Base-by-base conservation (phyloP, 192 early-diverging fungal genomes). In the Spinellus fusiger region DNA sequence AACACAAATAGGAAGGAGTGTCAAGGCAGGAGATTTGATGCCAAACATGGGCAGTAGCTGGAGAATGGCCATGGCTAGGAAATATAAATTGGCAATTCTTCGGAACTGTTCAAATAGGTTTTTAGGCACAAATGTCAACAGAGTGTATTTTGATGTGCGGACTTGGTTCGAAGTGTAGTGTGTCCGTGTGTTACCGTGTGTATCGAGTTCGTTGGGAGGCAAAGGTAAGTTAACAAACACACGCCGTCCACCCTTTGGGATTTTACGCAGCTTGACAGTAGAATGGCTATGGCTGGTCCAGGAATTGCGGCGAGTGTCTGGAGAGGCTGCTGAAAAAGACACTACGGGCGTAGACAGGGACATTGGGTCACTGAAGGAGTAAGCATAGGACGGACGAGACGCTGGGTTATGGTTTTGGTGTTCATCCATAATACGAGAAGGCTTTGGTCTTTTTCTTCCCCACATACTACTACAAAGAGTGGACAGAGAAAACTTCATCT, bases 81-180 rank as follows among this genome's bases (percentile, higher is more conserved):
- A 98, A 70, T 92, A 98, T 25, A 95, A 77, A 63, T 89, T 87
- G 78, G 84, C 85, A 15, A 80, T 81, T n/a, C 82, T 80, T 48
- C 86, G 78, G 66, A 98, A 96, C 71, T 98, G 95, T 54, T 91
- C 90, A 75, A 88, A 94, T 49, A 98, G 61, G 66, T 93, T 98
- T 66, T 91, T 89, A 13, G 93, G 93, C 16, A 98, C 46, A 75
- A 98, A 98, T 22, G 81, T 84, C 23, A 90, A 25, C 12, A 84
- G 32, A n/a, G 86, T 92, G 75, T 98, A 98, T 66, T 95, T 94
- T n/a, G 91, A 86, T 0, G 95, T 94, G n/a, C 77, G 76, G 58
- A 96, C 90, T 23, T 74, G 74, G 77, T 98, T 98, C 29, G 89
- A 74, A 2, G 75, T 68, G 65, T 88, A 95, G 28, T 49, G 69